Evolutionary conservation across 1,284 basidiomycete genomes (phyloP).

Genomic region (Puccinia triticina): DNA sequence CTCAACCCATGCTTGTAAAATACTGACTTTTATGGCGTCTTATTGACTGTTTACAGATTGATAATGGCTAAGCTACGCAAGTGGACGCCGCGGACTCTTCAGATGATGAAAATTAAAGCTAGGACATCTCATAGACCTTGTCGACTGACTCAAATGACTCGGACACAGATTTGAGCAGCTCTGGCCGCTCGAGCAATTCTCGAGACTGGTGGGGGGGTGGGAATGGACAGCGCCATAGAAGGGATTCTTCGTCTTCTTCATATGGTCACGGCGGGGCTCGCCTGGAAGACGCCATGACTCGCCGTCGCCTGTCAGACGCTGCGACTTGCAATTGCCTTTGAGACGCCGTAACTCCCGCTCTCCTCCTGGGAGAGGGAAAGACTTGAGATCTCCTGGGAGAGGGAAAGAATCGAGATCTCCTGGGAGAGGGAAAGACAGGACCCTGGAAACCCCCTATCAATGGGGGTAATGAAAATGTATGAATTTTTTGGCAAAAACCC

Average conservation of each 20-base stretch:
- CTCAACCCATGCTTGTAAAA: not conserved
- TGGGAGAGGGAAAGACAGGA: no score
- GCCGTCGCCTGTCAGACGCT: not conserved
- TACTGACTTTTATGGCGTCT: not conserved
- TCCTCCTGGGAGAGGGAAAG: no score
- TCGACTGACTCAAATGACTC: constrained; percentile 35
- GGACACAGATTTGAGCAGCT: no score
- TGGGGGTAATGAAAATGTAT: no score
- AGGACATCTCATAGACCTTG: constrained; percentile 4
- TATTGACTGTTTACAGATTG: constrained; percentile 6
- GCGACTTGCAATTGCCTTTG: not conserved
- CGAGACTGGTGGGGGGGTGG: no score
- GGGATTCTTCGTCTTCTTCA: no score
- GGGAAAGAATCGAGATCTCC: no score
- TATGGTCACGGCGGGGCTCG: not conserved
- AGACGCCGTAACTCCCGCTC: not conserved
- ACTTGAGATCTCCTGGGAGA: no score
- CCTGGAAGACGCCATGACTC: not conserved
- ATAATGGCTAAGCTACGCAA: constrained; percentile 45
- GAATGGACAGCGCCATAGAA: no score
- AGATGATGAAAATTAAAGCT: constrained; percentile 22
- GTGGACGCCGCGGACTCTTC: constrained; percentile 37
- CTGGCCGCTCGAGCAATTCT: no score
- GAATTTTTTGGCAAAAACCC: no score
- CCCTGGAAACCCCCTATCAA: no score